Conservation (phyloP, 495 filamentous ascomycete species). For the Zalerion maritima region DNA sequence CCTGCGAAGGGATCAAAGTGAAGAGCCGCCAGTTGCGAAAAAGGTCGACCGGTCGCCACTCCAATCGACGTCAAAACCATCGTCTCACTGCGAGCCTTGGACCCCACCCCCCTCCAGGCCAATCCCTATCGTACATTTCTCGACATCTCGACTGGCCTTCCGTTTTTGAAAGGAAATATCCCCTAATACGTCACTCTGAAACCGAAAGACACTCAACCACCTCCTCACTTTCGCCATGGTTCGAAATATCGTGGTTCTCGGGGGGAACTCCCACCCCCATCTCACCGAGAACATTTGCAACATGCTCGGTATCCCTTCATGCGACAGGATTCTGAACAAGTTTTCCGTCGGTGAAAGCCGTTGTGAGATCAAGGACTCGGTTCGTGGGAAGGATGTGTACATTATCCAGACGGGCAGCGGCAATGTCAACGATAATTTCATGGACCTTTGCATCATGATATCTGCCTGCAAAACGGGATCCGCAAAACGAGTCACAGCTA, state of each 20-base stretch:
- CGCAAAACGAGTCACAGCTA: conserved; percentile 78
- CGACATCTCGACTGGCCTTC: too few relatives aligned
- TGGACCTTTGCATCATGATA: conserved; percentile 94
- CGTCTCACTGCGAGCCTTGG: too few relatives aligned
- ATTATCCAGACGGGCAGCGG: conserved; percentile 72
- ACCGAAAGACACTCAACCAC: conserved; percentile 3
- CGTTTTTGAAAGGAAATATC: too few relatives aligned
- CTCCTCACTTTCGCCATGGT: conserved; percentile 48
- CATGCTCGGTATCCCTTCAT: conserved; percentile 69
- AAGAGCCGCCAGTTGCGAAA: too few relatives aligned
- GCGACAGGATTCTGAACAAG: conserved; percentile 71
- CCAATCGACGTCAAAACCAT: too few relatives aligned
- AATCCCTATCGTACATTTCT: too few relatives aligned
- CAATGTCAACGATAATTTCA: conserved; percentile 78
- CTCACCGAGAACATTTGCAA: conserved; percentile 76
- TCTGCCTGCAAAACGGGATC: conserved; percentile 96
- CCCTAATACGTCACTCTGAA: too few relatives aligned
- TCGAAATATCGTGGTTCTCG: conserved; percentile 87
- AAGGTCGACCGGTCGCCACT: too few relatives aligned
- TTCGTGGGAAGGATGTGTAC: conserved; percentile 95
- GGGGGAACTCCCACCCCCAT: conserved; percentile 81
- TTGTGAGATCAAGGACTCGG: conserved; percentile 88
- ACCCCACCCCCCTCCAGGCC: too few relatives aligned
- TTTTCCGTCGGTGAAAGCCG: conserved; percentile 91
- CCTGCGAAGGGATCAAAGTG: too few relatives aligned